Percentiles rank a stretch among this genome's conserved stretches.
Conservation (phyloP, 2,329 filamentous ascomycete genomes). For the Rugonectria rugulosa region DNA sequence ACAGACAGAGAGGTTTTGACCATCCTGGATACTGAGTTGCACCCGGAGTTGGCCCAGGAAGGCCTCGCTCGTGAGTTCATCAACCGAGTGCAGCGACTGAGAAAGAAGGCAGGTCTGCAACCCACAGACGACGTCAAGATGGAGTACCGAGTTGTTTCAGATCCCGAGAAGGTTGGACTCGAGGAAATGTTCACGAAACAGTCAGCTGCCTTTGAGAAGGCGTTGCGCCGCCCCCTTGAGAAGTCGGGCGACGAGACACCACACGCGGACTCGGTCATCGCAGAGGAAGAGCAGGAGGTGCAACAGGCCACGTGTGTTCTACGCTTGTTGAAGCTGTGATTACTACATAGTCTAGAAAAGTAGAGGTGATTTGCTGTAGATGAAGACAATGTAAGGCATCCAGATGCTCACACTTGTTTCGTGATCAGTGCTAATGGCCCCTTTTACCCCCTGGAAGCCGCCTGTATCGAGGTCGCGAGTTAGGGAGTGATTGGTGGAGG, state of each 20-base stretch:
- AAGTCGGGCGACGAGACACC: conserved; percentile 35
- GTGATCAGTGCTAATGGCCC: neutral
- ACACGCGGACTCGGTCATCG: conserved; percentile 60
- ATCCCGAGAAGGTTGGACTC: conserved; percentile 79
- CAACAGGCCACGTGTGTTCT: conserved; percentile 83
- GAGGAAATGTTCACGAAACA: conserved; percentile 75
- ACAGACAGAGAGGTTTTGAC: conserved; percentile 90
- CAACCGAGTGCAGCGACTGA: conserved; percentile 87
- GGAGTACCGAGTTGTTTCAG: conserved; percentile 84
- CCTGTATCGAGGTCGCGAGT: conserved; percentile 24
- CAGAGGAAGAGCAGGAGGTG: conserved; percentile 85
- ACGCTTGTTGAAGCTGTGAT: conserved; percentile 75
- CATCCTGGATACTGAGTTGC: conserved; percentile 82
- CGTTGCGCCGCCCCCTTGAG: conserved; percentile 78
- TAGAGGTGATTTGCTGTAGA: conserved; percentile 19
- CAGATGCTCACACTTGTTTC: conserved; percentile 8
- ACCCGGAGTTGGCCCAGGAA: conserved; percentile 87
- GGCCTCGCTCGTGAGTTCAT: conserved; percentile 92
- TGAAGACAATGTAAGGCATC: conserved; percentile 23
- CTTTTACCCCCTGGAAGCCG: conserved; percentile 39
- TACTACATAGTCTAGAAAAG: conserved; percentile 13
- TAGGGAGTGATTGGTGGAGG: neutral
- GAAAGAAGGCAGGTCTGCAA: conserved; percentile 91
- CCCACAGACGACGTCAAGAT: conserved; percentile 95
- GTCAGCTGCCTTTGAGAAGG: conserved; percentile 74